Conservation (phyloP, 2,329 filamentous ascomycete genomes). For the Pseudogymnoascus sp. region DNA sequence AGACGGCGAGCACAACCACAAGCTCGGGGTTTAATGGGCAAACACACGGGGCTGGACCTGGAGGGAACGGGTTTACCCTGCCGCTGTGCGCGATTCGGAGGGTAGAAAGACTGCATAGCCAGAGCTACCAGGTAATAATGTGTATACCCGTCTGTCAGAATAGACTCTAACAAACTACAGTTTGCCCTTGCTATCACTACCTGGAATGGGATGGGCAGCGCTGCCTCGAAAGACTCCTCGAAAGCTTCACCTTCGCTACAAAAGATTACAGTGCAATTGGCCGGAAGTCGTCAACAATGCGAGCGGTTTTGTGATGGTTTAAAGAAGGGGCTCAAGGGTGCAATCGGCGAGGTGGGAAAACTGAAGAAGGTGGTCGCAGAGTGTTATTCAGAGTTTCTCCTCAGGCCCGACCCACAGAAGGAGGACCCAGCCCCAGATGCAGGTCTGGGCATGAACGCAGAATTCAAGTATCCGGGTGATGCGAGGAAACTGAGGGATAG, state of each 20-base stretch:
- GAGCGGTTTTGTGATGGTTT: constrained; percentile 95
- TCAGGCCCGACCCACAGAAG: constrained; percentile 58
- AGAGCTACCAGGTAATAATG: constrained; percentile 63
- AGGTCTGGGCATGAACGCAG: constrained; percentile 70
- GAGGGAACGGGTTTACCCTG: constrained; percentile 92
- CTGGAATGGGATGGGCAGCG: constrained; percentile 69
- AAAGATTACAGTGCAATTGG: constrained; percentile 85
- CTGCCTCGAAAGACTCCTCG: constrained; percentile 45
- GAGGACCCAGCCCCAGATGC: constrained; percentile 71
- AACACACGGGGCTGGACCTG: constrained; percentile 85
- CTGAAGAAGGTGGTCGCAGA: constrained; percentile 73
- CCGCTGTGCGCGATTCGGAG: constrained; percentile 85
- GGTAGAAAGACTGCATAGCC: constrained; percentile 88
- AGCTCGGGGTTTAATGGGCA: constrained; percentile 85
- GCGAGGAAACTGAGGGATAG: constrained; percentile 87
- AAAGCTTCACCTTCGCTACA: constrained; percentile 53
- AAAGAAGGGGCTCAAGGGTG: constrained; percentile 81
- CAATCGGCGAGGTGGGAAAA: constrained; percentile 80
- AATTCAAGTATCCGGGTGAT: constrained; percentile 89
- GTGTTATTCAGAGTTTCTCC: constrained; percentile 85
- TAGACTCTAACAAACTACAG: constrained; percentile 33
- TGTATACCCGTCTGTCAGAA: constrained; percentile 14
- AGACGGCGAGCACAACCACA: constrained; percentile 69
- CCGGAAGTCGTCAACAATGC: constrained; percentile 80
- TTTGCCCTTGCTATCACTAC: constrained; percentile 93